Base-by-base conservation (phyloP, 1,284 basidiomycete genomes). In the Neonothopanus nambi region DNA sequence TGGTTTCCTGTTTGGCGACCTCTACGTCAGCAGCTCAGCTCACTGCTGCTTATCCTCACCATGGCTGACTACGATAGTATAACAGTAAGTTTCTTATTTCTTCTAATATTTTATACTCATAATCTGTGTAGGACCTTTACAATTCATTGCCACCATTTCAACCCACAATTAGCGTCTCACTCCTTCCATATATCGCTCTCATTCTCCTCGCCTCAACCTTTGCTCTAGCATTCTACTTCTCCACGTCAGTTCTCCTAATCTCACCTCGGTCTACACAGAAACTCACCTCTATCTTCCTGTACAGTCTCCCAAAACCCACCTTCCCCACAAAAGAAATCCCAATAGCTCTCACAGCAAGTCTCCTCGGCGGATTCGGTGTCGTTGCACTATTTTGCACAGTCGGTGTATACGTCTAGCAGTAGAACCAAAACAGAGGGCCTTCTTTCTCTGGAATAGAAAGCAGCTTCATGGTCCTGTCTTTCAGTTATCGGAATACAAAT, bases 381-480 rank as follows among this genome's bases (percentile, higher is more conserved):
- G 90, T 95, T 44, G 87, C 91, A 40, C 79, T 95, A 54, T 95
- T 94, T 72, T 93, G 90, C 75, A 85, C 83, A 35, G 87, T 81
- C 52, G 93, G 93, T 52, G 93, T 95, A 56, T 88, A 93, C 75
- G 85, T 94, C 63, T 95, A 85, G 69, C 46, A 45, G n/a, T n/a
- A n/a, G n/a, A n/a, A n/a, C n/a, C n/a, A n/a, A n/a, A n/a, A n/a
- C n/a, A n/a, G n/a, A n/a, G n/a, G n/a, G n/a, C n/a, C n/a, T n/a
- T n/a, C n/a, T n/a, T n/a, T n/a, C n/a, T 28, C 26, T 5, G 26
- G 26, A 11, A 28, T 28, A 28, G 5, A 9, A 33, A 33, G 8
- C 30, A 33, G 30, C 30, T 33, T 33, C 30, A 33, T 33, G 30
- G 30, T 33, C 3, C 30, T 33, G 30, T 33, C 30, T 5, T 33